Evolutionary conservation across 768 basidiomycete species (phyloP), one percentile per base, ranked within the genome.

Genomic region (Tulasnella sp.): DNA sequence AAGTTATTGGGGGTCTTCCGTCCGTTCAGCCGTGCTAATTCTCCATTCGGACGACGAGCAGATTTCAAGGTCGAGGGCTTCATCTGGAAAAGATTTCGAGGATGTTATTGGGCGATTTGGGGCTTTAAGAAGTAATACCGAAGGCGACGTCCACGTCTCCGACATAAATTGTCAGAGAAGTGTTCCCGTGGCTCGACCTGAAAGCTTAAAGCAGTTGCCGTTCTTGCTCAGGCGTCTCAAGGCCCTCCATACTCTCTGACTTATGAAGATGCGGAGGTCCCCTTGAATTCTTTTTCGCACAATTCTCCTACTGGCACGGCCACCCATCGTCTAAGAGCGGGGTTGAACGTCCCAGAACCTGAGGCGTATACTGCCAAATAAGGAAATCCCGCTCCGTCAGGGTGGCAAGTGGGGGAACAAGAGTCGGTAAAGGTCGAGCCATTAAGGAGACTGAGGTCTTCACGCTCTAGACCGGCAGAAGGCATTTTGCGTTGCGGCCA

Each of bases 401-500:
- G 12, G 62, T 34, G 62, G 62, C 8, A 2, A 7, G 27, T 31
- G 62, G 62, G 62, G 62, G 27, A 68, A 7, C 4, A 68, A 34
- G 31, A 34, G 62, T 68, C 62, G 34, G 62, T 10, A 34, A 31
- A 68, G 62, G 62, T 68, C 62, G 62, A 68, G 62, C n/a, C 62
- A 68, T 68, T 34, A 68, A 31, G 62, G 62, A 68, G 62, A 68
- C 27, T 68, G 62, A 68, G 62, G 62, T 68, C 62, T 68, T 68
- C 62, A 68, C 62, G 62, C 27, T 68, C 62, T 34, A 68, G 56
- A 31, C 56, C 56, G 56, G 56, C 56, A 24, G 10, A 44, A 44
- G 48, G 2, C 48, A 24, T 6, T 52, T 52, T 52, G 52, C n/a
- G 52, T 52, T 12, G 52, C 52, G 52, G 52, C 8, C 7, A 58